These are phyloP conservation scores for Tephrocybe sp. DNA, from an alignment of 768 basidiomycete species.

Conservation along the genomic window DNA sequence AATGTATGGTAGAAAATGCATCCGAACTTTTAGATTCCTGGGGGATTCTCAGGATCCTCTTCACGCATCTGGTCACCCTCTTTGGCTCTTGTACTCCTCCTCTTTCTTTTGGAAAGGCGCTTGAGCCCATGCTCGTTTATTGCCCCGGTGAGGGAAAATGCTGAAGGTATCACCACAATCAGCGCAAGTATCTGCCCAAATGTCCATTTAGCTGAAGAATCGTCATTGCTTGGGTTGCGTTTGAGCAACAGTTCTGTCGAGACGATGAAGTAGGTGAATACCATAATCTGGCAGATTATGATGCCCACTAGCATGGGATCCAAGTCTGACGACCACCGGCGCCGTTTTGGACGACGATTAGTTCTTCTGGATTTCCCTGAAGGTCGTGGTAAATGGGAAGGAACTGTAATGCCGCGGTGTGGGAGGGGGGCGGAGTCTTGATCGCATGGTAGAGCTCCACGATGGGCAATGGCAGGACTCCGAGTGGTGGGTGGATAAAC, in stretches of 20 bases:
- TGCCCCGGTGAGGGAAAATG: conserved; percentile 31
- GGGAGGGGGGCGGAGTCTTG: neutral
- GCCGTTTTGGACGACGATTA: conserved; percentile 28
- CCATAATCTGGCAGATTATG: conserved; percentile 31
- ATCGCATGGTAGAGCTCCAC: neutral
- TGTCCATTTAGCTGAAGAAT: conserved; percentile 28
- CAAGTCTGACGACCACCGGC: conserved; percentile 31
- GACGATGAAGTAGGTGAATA: conserved; percentile 39
- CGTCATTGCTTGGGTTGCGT: conserved; percentile 25
- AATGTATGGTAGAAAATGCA: no score
- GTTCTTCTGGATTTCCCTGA: conserved; percentile 2
- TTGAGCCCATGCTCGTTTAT: conserved; percentile 29
- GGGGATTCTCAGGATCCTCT: neutral
- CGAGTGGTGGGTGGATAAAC: neutral
- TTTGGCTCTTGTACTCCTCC: conserved; percentile 2
- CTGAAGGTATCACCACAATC: conserved; percentile 38
- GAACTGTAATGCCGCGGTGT: neutral
- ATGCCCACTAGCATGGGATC: conserved; percentile 42
- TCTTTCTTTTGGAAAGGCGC: conserved; percentile 26
- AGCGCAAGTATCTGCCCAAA: conserved; percentile 44
- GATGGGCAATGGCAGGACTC: conserved; percentile 2
- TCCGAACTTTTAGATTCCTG: neutral
- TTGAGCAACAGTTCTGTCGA: conserved; percentile 35
- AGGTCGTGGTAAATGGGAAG: neutral
- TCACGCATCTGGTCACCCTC: neutral